A percentile compares a stretch with the other conserved stretches of the same genome.
These are phyloP conservation scores for Panellus pusillus DNA, from an alignment of 768 basidiomycete genomes.

Conservation along the genomic window DNA sequence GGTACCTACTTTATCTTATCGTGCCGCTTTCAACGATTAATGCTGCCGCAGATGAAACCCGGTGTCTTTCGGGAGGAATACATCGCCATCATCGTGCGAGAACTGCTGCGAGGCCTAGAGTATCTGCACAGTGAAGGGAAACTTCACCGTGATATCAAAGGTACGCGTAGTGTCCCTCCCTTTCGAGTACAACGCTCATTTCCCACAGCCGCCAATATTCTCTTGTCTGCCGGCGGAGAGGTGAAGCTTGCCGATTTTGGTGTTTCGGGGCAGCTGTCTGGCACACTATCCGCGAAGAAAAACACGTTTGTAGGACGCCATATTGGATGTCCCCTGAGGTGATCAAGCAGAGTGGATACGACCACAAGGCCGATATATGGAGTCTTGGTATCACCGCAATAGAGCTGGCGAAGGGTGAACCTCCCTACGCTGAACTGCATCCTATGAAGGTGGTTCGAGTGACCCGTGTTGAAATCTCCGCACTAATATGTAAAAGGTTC, in stretches of 20 bases:
- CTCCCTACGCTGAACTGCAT: constrained; percentile 96
- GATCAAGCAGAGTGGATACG: constrained; percentile 99
- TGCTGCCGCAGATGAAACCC: constrained; percentile 82
- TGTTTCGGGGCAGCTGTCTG: constrained; percentile 95
- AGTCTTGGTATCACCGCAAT: constrained; percentile 96
- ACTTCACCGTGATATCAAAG: constrained; percentile 99
- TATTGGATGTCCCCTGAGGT: constrained; percentile 99
- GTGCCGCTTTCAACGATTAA: constrained; percentile 15
- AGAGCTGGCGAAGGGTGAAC: constrained; percentile 96
- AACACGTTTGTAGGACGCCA: constrained; percentile 97
- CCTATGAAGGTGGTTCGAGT: constrained; percentile 86
- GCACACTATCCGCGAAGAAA: constrained; percentile 91
- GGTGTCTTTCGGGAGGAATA: constrained; percentile 98
- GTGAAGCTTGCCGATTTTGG: constrained; percentile 99
- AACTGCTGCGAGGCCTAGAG: constrained; percentile 88
- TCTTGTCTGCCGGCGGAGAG: constrained; percentile 88
- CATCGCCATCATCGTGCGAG: constrained; percentile 94
- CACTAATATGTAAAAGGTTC: constrained; percentile 55
- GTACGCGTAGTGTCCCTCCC: constrained; percentile 38
- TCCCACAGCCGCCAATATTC: constrained; percentile 85
- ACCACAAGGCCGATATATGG: constrained; percentile 99
- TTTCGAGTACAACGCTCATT: constrained; percentile 2
- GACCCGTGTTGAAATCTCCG: neutral
- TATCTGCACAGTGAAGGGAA: constrained; percentile 97
- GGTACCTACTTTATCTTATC: constrained; percentile 44